Percentiles rank a stretch among this genome's conserved stretches.
Evolutionary conservation across 2,329 filamentous ascomycete species (phyloP).

Genomic region (Colletotrichum echinochloae): DNA sequence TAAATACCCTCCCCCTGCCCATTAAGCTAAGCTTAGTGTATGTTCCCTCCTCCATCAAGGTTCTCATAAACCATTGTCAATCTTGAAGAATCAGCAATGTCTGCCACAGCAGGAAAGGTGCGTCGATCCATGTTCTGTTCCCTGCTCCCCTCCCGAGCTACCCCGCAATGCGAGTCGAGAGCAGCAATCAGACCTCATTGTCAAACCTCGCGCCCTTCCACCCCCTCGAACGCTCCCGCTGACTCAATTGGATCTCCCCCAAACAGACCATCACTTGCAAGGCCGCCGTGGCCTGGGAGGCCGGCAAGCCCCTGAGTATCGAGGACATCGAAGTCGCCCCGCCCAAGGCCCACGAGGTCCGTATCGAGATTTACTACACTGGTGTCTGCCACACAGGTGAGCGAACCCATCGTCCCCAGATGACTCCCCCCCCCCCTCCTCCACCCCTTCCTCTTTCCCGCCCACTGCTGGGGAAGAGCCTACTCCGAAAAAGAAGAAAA

Average conservation of each 20-base stretch:
- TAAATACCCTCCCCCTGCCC: slow-evolving; percentile 40
- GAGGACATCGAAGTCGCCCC: slow-evolving; percentile 94
- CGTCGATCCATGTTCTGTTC: slow-evolving; percentile 17
- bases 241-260: slow-evolving; percentile 14
- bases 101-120: slow-evolving; percentile 43
- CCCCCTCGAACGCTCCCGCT: slow-evolving; percentile 17
- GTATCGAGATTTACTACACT: slow-evolving; percentile 96
- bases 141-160: slow-evolving; percentile 8
- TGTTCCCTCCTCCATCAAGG: slow-evolving; percentile 39
- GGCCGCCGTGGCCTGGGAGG: slow-evolving; percentile 98
- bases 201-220: not conserved
- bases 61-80: slow-evolving; percentile 36
- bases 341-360: slow-evolving; percentile 92
- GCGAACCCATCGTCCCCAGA: slow-evolving; percentile 42
- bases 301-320: slow-evolving; percentile 87
- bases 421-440: not conserved
- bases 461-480: slow-evolving; percentile 37
- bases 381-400: slow-evolving; percentile 98
- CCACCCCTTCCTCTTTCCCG: not conserved
- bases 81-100: slow-evolving; percentile 31
- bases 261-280: slow-evolving; percentile 91
- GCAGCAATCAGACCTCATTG: not conserved
- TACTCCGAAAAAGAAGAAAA: not conserved
- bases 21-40: slow-evolving; percentile 30
- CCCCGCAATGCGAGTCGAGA: not conserved